Base-by-base conservation (phyloP, 2,329 filamentous ascomycete genomes). In the Ciborinia camelliae region DNA sequence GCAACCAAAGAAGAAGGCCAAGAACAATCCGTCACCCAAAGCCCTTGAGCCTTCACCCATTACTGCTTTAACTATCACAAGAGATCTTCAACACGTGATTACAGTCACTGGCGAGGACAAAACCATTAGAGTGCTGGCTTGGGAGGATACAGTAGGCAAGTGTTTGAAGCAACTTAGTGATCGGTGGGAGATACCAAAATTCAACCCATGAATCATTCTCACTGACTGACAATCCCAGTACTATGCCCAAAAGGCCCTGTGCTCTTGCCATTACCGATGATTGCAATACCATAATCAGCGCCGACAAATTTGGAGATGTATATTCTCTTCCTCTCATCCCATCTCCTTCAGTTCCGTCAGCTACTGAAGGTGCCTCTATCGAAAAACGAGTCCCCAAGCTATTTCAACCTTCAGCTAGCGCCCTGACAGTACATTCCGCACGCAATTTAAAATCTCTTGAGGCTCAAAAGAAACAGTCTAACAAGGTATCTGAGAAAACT, bases 221-320 rank as follows among this genome's bases (percentile, higher is more conserved):
- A 47, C 60, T 32, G 32, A 47, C 60, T 54, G 50, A 62, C 60
- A 55, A 53, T 32, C 53, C 20, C 50, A 69, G 92, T 76, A 79
- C 79, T 65, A 96, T 98, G 90, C 91, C 92, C 47, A 98, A 97
- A 79, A 87, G 92, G 43, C 92, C 93, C 15, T 94, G 89, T 74
- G 87, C 90, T 43, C 80, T 98, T 65, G 79, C 83, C 60, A 78
- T 97, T 61, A 86, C 89, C 9, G 80, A 85, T 47, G 88, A 93
- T 74, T 82, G 86, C 67, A 81, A 82, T 51, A 90, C 87, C 10
- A 91, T 99, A 68, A 78, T 98, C 65, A 87, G 86, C 67, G 94
- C 87, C 61, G 95, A 99, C 80, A 99, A 99, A 77, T 98, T 98
- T 73, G 95, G 95, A 69, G 95, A 99, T 76, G 94, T 97, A 67